phyloP scores from a whole-genome alignment of 2,329 filamentous ascomycete species.

The Stagonosporopsis rhizophila region DNA sequence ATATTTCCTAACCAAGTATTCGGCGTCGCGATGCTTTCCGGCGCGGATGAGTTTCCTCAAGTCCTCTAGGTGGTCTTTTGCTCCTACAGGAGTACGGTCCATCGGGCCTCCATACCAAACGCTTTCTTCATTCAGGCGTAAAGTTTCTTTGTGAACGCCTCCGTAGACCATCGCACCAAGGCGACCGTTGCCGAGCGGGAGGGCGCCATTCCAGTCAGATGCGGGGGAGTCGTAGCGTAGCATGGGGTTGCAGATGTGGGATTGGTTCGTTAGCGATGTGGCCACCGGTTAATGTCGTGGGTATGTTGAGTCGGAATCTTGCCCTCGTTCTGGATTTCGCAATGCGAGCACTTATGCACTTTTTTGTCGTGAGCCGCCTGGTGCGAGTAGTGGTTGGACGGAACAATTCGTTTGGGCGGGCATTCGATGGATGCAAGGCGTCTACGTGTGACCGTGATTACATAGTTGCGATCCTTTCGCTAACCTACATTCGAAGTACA shows the following conservation, averaged over 20 bases:
- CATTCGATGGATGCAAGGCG: conserved; percentile 11
- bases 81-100: conserved; percentile 49
- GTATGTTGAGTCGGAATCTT: background rate
- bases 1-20: conserved; percentile 50
- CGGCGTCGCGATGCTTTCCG: conserved; percentile 52
- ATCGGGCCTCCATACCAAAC: conserved; percentile 45
- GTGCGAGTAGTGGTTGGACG: conserved; percentile 19
- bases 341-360: conserved; percentile 13
- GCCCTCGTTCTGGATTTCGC: conserved; percentile 7
- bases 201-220: conserved; percentile 49
- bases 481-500: background rate
- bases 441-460: conserved; percentile 1
- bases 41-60: conserved; percentile 53
- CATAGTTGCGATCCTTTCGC: background rate
- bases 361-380: conserved; percentile 5
- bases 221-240: conserved; percentile 20
- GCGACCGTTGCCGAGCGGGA: conserved; percentile 60
- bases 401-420: conserved; percentile 9
- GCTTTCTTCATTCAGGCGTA: conserved; percentile 59
- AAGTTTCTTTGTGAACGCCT: conserved; percentile 52
- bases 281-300: conserved; percentile 13
- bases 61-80: conserved; percentile 47
- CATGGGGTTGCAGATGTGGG: conserved; percentile 8
- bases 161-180: conserved; percentile 57
- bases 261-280: conserved; percentile 13